Base-by-base conservation (phyloP, 768 basidiomycete genomes). In the Gautieria morchelliformis region DNA sequence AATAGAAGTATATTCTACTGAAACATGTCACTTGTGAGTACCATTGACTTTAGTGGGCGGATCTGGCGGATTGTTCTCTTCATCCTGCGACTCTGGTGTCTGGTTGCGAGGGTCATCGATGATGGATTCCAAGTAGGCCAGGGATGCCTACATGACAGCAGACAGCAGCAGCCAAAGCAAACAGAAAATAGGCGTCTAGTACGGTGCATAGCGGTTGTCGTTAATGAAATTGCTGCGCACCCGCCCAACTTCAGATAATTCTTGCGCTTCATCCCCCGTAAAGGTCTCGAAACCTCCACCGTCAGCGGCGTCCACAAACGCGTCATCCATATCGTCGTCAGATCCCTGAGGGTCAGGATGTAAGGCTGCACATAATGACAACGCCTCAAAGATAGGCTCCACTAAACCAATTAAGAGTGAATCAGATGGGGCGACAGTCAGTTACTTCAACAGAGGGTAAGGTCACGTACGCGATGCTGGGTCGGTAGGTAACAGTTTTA, bases 181-280 rank as follows among this genome's bases (percentile, higher is more conserved):
- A 44, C 58, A 63, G 67, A 67, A 62, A 66, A 62, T 59, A 58
- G 58, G 64, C 65, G 71, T 79, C 87, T 87, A 94, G 82, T 94
- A 94, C 64, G 92, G 92, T 58, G 81, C 75, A 72, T 75, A 93
- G 71, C 91, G 87, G 67, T 71, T 78, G 76, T 84, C 71, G 75
- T 84, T 84, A 72, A 78, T 65, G 70, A 87, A 87, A 87, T 87
- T 80, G 70, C 84, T 89, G 87, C 92, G 88, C 85, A 92, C 89
- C 86, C 88, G 83, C 75, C 92, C 92, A 62, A 86, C 87, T 74
- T 86, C 84, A 69, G 84, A 88, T 62, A 93, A 79, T 70, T 93
- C 88, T 64, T 90, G 75, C 20, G 72, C 78, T 56, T 77, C 83
- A 48, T 78, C 76, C 27, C 84, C 85, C 20, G 71, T 73, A 67